phyloP scores from a whole-genome alignment of 2,329 filamentous ascomycete genomes.

The Calonectria ilicicola region DNA sequence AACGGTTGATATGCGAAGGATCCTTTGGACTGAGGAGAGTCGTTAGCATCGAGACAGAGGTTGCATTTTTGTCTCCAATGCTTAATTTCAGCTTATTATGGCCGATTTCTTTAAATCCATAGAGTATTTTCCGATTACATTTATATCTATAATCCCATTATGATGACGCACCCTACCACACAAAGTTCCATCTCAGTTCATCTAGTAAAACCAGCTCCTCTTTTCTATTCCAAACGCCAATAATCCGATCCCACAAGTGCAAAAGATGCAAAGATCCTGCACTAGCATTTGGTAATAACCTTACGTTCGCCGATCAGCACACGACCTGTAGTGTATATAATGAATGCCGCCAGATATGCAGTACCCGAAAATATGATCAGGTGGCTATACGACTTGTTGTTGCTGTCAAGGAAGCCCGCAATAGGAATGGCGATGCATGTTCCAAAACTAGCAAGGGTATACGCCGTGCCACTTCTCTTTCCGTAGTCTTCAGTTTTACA shows the following conservation, averaged over 20 bases:
- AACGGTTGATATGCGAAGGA: neutral
- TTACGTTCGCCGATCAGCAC: neutral
- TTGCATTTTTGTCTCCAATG: no score
- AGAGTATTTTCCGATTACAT: no score
- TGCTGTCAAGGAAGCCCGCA: constrained; percentile 55
- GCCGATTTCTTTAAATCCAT: no score
- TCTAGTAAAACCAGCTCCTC: no score
- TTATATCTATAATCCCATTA: no score
- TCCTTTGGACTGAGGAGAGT: neutral
- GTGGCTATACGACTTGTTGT: constrained; percentile 5
- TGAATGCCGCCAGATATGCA: constrained; percentile 15
- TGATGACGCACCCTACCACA: no score
- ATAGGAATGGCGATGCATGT: constrained; percentile 68
- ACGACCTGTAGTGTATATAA: constrained; percentile 6
- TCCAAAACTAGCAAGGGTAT: constrained; percentile 74
- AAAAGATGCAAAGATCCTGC: no score
- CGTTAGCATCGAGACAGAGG: neutral
- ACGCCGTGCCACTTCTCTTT: constrained; percentile 76
- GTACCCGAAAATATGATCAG: constrained; percentile 22
- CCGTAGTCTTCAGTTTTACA: constrained; percentile 78
- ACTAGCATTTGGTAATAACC: neutral
- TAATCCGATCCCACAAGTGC: no score
- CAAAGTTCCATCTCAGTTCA: no score
- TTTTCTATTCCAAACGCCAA: no score
- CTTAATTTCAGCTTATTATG: no score